Evolutionary conservation across 1,284 basidiomycete genomes (phyloP), one percentile per base, ranked within the genome.

Genomic region (Irpex sp.): DNA sequence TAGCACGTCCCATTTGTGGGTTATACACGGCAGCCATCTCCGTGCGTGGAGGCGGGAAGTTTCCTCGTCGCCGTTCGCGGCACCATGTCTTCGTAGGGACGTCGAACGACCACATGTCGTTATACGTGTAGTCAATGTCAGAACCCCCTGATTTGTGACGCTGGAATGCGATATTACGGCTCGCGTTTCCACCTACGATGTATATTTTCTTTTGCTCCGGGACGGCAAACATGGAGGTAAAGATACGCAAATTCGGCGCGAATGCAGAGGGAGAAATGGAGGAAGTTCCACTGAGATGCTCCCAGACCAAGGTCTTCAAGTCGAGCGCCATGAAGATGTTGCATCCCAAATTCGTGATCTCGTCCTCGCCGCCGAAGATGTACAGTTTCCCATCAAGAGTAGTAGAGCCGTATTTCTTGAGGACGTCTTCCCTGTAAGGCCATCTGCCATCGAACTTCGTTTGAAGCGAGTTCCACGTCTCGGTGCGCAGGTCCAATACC

Each of bases 81-180:
- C 61, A 68, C 77, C 76, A 79, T 59, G 63, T 68, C 59, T 69
- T 65, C 2, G 66, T 61, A 19, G 67, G 62, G 21, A 75, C 63
- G 58, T 70, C 68, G 68, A 71, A 78, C 56, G 71, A 72, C 76
- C 76, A 78, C 51, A 77, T 67, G 61, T 78, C 77, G 11, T 70
- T 67, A 59, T 73, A 75, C 1, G 64, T 60, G 61, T 71, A 73
- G 6, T 67, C 68, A 9, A 8, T 31, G 39, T 21, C 46, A 3
- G 67, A 49, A 2, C 50, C 65, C 0, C 68, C 71, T 58, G 75
- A 70, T 2, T 60, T 57, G 57, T 72, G 67, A 1, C 61, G 57
- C 6, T 61, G n/a, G 36, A 62, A 19, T 13, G 71, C 68, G 31
- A 46, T 69, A 35, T 64, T 58, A 4, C 74, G 71, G 61, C 75